A percentile compares a stretch with the other conserved stretches of the same genome.
Evolutionary conservation across 2,329 filamentous ascomycete genomes (phyloP).

Genomic region (Talaromyces atroroseus): DNA sequence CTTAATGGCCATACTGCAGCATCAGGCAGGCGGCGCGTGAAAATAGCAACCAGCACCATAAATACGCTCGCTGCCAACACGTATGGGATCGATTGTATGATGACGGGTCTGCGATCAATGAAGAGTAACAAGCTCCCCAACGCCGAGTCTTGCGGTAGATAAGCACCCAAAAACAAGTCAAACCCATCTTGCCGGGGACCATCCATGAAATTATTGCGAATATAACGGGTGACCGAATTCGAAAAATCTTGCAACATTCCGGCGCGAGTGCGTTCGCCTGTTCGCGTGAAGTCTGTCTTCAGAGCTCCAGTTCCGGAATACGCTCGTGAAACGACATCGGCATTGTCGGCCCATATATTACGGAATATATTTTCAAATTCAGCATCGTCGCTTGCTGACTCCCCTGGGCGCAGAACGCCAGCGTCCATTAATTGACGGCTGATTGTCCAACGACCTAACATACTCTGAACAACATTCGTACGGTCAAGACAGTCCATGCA

Average conservation of each 20-base stretch:
- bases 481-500: constrained; percentile 99
- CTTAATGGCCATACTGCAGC: constrained; percentile 74
- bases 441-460: constrained; percentile 84
- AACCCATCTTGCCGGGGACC: constrained; percentile 93
- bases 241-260: constrained; percentile 81
- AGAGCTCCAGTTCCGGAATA: constrained; percentile 96
- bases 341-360: constrained; percentile 97
- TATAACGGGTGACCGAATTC: constrained; percentile 83
- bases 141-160: constrained; percentile 67
- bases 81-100: constrained; percentile 93
- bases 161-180: constrained; percentile 85
- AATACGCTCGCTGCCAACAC: constrained; percentile 80
- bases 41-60: constrained; percentile 68
- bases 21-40: constrained; percentile 66
- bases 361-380: constrained; percentile 88
- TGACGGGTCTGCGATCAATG: constrained; percentile 73
- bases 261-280: constrained; percentile 77
- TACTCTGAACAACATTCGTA: constrained; percentile 96
- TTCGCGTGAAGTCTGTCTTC: constrained; percentile 97
- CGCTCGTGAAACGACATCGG: constrained; percentile 84
- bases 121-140: constrained; percentile 72
- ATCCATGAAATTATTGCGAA: constrained; percentile 90
- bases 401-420: constrained; percentile 69
- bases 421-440: constrained; percentile 83
- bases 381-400: constrained; percentile 72